Base-by-base conservation (phyloP, 2,329 filamentous ascomycete species). In the Colletotrichum limetticola region DNA sequence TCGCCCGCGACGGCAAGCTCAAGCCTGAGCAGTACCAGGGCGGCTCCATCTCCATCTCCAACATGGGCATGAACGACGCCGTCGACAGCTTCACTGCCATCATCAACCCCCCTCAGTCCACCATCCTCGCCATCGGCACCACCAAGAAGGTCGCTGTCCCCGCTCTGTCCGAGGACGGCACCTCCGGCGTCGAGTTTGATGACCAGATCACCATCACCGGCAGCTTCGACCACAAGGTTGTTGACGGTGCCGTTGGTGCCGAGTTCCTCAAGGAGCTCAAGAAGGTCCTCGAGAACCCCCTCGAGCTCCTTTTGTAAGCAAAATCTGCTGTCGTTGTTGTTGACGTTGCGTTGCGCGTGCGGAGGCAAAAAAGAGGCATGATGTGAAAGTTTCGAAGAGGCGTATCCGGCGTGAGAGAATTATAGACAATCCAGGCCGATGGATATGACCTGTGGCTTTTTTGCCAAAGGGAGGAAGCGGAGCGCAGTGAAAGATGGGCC, bases 11-110 rank as follows among this genome's bases (percentile, higher is more conserved):
- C 78, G 94, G 94, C 86, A 99, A 98, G 92, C 93, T 99, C 79
- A 98, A 98, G 93, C 97, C 97, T 60, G 96, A 99, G 85, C 95
- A 99, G 87, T 99, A 97, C 91, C 96, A 98, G 89, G 97, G 97
- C 69, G 97, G 97, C 83, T 97, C 95, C 83, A 98, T 99, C 87
- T 98, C 96, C 84, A 98, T 99, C 86, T 97, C 94, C 87, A 99
- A 99, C 91, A 97, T 99, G 97, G 97, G 97, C 85, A 99, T 99
- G 97, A 99, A 99, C 91, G 82, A 92, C 60, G 96, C 97, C 63
- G 93, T 99, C 75, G 95, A 98, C 86, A 91, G 95, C 83, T 99
- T 99, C 87, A 98, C 97, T 65, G 97, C 97, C 78, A 94, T 99
- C 81, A 98, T 99, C 90, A 99, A 99, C 91, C 97, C 97, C 77